These are phyloP conservation scores for Arbutus unedo DNA, from an alignment of 148 eudicot species.

Conservation along the genomic window DNA sequence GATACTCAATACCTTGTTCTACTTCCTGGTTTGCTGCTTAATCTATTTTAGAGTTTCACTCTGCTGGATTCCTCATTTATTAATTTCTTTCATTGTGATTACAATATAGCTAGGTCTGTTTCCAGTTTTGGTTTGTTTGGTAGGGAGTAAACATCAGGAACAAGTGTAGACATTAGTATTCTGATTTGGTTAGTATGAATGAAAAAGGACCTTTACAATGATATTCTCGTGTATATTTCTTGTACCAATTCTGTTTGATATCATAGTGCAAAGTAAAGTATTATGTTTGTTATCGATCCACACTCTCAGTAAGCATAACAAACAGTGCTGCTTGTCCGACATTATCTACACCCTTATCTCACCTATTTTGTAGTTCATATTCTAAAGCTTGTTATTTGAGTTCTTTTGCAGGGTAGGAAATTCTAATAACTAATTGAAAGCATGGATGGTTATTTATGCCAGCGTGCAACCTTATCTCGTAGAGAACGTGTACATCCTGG, in stretches of 20 bases:
- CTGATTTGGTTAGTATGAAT: not conserved
- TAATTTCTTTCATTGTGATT: too few species aligned
- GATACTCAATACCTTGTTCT: too few species aligned
- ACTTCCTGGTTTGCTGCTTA: too few species aligned
- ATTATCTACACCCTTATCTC: not conserved
- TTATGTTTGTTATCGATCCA: not conserved
- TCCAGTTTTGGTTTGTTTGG: too few species aligned
- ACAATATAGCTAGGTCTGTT: too few species aligned
- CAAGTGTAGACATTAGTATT: too few species aligned
- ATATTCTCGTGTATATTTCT: not conserved
- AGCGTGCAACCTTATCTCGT: not conserved
- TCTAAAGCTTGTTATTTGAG: not conserved
- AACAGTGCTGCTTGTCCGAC: not conserved
- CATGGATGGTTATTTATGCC: not conserved
- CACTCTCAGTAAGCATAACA: not conserved
- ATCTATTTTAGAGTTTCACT: too few species aligned
- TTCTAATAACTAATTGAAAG: not conserved
- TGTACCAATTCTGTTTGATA: not conserved
- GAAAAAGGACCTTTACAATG: not conserved
- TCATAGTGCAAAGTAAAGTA: not conserved
- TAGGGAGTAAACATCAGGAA: too few species aligned
- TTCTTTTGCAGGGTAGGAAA: conserved; percentile 7
- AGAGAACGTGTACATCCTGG: conserved; percentile 6
- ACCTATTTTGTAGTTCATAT: not conserved
- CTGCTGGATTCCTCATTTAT: too few species aligned